A percentile compares a stretch with the other conserved stretches of the same genome.
Evolutionary conservation across 2,329 filamentous ascomycete genomes (phyloP).

Genomic region (Monilinia vaccinii-corymbosi): DNA sequence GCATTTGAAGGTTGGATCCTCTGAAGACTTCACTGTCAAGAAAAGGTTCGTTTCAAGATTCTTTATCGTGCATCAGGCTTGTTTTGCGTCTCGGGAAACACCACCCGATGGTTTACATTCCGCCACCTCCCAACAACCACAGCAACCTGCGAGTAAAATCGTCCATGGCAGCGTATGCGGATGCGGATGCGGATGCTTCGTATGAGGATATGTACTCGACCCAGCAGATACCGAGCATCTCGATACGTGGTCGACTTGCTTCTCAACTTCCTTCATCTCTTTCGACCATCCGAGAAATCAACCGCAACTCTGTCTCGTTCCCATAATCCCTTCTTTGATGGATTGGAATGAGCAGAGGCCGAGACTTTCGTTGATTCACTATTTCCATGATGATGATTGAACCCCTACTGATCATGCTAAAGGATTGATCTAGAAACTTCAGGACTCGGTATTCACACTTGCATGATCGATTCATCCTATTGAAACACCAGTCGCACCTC

Average conservation of each 20-base stretch:
- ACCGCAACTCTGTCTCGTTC: constrained; percentile 5
- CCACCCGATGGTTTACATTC: constrained; percentile 1
- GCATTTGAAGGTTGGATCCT: background rate
- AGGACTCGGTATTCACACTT: constrained; percentile 12
- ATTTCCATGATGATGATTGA: constrained; percentile 1
- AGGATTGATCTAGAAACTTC: constrained; percentile 15
- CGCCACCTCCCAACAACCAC: background rate
- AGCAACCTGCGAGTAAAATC: background rate
- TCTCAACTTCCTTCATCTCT: background rate
- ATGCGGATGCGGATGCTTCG: too few relatives aligned
- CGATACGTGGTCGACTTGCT: too few relatives aligned
- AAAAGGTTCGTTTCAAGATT: constrained; percentile 5
- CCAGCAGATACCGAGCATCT: too few relatives aligned
- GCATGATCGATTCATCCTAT: constrained; percentile 26
- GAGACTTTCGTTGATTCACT: constrained; percentile 9
- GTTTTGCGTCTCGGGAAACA: background rate
- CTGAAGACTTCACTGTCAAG: constrained; percentile 6
- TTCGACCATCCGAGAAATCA: background rate
- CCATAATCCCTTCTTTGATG: constrained; percentile 8
- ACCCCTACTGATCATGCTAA: constrained; percentile 13
- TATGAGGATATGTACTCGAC: too few relatives aligned
- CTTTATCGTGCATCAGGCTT: background rate
- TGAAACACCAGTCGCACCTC: constrained; percentile 15
- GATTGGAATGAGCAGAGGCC: constrained; percentile 16
- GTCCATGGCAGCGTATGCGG: background rate